Conservation (phyloP, 345 rosid species). For the Murraya koenigii region DNA sequence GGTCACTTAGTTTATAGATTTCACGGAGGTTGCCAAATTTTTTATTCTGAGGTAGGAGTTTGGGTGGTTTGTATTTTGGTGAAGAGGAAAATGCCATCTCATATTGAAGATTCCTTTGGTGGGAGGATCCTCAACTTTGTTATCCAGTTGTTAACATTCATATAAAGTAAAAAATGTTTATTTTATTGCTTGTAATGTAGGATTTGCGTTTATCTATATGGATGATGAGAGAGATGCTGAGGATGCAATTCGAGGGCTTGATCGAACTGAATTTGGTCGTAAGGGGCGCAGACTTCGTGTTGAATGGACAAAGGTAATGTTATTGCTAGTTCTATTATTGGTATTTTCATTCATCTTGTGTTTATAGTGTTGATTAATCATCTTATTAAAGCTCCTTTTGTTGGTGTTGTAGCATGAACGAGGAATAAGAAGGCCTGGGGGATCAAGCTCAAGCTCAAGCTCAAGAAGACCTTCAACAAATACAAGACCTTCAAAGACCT, state of each 20-base stretch:
- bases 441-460: conserved; percentile 14
- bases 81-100: conserved; percentile 24
- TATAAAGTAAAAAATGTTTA: not conserved
- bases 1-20: conserved; percentile 68
- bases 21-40: conserved; percentile 40
- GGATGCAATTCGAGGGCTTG: conserved; percentile 95
- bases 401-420: conserved; percentile 66
- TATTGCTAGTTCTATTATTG: not conserved
- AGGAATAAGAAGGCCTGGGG: conserved; percentile 55
- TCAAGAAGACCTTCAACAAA: conserved; percentile 65
- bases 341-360: not conserved
- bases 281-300: conserved; percentile 95
- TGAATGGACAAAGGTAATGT: conserved; percentile 91
- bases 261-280: conserved; percentile 74
- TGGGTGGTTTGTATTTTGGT: conserved; percentile 26
- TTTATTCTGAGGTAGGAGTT: conserved; percentile 33
- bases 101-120: conserved; percentile 35
- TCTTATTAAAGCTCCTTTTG: not conserved
- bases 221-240: conserved; percentile 98
- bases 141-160: not conserved
- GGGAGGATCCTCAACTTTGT: conserved; percentile 31
- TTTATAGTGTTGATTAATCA: not conserved
- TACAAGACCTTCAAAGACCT: conserved; percentile 80
- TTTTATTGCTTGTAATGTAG: conserved; percentile 41
- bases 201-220: conserved; percentile 94